phyloP scores from a whole-genome alignment of 1,284 basidiomycete genomes.

The Apiotrichum mycotoxinovorans region DNA sequence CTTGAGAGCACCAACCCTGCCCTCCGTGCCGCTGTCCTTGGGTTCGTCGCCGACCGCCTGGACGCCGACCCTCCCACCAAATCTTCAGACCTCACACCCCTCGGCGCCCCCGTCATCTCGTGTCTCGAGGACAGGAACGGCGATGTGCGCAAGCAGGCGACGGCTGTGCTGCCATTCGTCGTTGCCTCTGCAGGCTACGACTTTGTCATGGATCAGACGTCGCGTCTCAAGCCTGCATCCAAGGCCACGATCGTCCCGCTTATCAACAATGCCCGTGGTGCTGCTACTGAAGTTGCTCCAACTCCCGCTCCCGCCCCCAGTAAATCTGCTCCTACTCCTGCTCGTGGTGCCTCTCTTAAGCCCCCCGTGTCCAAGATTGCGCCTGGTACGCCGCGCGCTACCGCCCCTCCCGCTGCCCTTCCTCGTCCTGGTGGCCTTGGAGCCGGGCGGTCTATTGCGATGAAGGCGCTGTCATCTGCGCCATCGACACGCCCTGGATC shows the following conservation, averaged over 20 bases:
- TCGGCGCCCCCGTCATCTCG: slow-evolving; percentile 67
- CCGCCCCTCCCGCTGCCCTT: not conserved
- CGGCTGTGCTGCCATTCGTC: slow-evolving; percentile 73
- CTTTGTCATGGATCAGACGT: slow-evolving; percentile 79
- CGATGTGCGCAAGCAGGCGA: slow-evolving; percentile 89
- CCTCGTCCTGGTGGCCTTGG: slow-evolving; percentile 3
- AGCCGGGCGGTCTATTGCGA: slow-evolving; percentile 41
- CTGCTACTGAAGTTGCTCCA: slow-evolving; percentile 35
- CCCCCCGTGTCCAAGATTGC: slow-evolving; percentile 17
- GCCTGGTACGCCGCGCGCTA: slow-evolving; percentile 10
- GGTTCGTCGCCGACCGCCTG: slow-evolving; percentile 64
- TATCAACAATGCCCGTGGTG: slow-evolving; percentile 62
- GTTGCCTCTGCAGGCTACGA: slow-evolving; percentile 78
- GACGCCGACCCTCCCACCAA: slow-evolving; percentile 49
- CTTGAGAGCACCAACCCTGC: slow-evolving; percentile 85
- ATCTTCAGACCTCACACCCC: slow-evolving; percentile 68
- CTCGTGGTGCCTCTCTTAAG: slow-evolving; percentile 25
- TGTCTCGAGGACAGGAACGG: slow-evolving; percentile 87
- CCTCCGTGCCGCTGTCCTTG: slow-evolving; percentile 76
- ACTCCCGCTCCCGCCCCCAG: slow-evolving; percentile 11
- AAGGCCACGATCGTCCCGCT: slow-evolving; percentile 77
- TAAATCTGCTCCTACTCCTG: slow-evolving; percentile 20
- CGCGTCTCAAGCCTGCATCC: slow-evolving; percentile 86
- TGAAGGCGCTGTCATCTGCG: slow-evolving; percentile 42
- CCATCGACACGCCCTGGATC: slow-evolving; percentile 33